These are phyloP conservation scores for Paramecium octaurelia DNA, from an alignment of 73 alveolate species.

Conservation along the genomic window DNA sequence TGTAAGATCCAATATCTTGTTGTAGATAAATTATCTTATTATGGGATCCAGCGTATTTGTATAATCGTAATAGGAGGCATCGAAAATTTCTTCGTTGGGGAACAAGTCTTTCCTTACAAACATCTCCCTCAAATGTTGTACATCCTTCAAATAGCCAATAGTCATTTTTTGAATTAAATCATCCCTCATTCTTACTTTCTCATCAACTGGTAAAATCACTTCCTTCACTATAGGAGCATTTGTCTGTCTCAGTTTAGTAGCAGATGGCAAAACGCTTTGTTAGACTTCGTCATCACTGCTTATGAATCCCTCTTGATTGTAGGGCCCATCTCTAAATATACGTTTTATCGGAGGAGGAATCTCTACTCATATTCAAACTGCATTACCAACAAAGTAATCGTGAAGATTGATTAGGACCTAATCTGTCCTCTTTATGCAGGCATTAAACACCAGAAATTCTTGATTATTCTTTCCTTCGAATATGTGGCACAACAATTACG, in stretches of 20 bases:
- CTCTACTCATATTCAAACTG: neutral
- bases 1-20: neutral
- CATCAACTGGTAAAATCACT: neutral
- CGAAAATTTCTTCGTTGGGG: constrained; percentile 11
- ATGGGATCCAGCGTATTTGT: neutral
- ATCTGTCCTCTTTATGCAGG: neutral
- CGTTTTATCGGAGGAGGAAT: neutral
- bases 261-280: neutral
- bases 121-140: constrained; percentile 30
- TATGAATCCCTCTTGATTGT: neutral
- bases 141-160: constrained; percentile 31
- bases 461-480: neutral
- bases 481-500: neutral
- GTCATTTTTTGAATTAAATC: constrained; percentile 9
- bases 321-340: neutral
- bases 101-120: neutral
- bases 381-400: neutral
- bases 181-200: neutral
- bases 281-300: neutral
- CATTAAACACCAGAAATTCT: neutral
- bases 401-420: neutral
- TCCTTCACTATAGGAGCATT: neutral
- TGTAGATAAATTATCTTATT: neutral
- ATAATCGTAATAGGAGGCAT: neutral
- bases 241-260: neutral